These are phyloP conservation scores for Morella rubra DNA, from an alignment of 306 rosid species.

Conservation along the genomic window DNA sequence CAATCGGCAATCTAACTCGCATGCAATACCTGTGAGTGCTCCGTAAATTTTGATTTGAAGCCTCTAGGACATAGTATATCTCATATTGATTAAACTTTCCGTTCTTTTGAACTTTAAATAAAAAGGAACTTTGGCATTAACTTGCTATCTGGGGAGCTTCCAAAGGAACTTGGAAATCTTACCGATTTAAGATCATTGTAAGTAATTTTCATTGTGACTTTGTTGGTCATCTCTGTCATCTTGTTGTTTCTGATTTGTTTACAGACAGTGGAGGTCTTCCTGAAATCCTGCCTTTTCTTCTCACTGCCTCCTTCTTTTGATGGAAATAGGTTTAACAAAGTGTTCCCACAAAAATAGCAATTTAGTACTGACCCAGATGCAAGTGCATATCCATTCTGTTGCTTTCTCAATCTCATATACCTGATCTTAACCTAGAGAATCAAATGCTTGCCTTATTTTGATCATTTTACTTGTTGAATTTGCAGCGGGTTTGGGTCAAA, in stretches of 20 bases:
- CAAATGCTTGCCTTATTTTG: neutral
- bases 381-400: neutral
- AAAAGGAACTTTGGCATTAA: constrained; percentile 58
- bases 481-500: constrained; percentile 52
- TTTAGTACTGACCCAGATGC: neutral
- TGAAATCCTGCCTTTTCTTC: neutral
- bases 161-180: constrained; percentile 68
- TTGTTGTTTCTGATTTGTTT: neutral
- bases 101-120: constrained; percentile 9
- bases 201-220: constrained; percentile 22
- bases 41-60: neutral
- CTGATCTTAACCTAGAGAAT: neutral
- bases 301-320: neutral
- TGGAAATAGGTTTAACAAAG: neutral
- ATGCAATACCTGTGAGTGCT: constrained; percentile 67
- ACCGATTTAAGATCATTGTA: constrained; percentile 47
- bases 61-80: neutral
- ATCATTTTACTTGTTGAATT: constrained; percentile 13
- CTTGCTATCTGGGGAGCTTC: constrained; percentile 69
- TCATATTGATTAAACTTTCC: neutral
- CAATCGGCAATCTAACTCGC: constrained; percentile 59
- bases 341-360: neutral
- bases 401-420: neutral
- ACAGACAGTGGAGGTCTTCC: neutral
- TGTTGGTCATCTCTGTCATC: neutral